Base-by-base conservation (phyloP, 2,329 filamentous ascomycete genomes). In the Parafenestella ontariensis region DNA sequence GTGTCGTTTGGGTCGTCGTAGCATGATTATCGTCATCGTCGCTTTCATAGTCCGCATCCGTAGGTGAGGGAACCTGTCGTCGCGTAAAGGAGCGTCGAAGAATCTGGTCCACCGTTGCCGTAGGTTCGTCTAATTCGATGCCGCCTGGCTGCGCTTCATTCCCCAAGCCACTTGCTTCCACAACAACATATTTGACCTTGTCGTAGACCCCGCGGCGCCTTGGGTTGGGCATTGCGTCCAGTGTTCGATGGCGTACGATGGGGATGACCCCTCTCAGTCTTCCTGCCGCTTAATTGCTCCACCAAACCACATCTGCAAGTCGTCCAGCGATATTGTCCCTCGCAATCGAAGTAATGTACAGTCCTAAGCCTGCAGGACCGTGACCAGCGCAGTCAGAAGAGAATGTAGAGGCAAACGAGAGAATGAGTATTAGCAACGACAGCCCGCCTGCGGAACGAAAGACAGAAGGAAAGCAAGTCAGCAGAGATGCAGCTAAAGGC, bases 391-490 rank as follows among this genome's bases (percentile, higher is more conserved):
- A 56, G 59, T 58, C 56, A 52, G 52, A 62, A 60, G 60, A 49
- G 60, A 66, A 69, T 42, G 60, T 52, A 55, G 46, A 46, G 56
- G 52, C 60, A 53, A 71, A 70, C 29, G 68, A 73, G 65, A 65
- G 66, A 64, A 65, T 60, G 61, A 63, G 59, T 58, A 72, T 71
- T 74, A 74, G 65, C 60, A 72, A 71, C 50, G 64, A 64, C 68
- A 74, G 71, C 61, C 71, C 64, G 70, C 70, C 71, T 73, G 72
- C 72, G 61, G 67, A 72, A 71, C 65, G 64, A 74, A 69, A 56
- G 68, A 68, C 64, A 72, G 60, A 69, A 68, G 51, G 62, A 47
- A 66, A 56, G 69, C 52, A 71, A 61, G 69, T 69, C 63, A 66
- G 71, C 63, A 68, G 62, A 64, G 59, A 59, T 51, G 62, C 64